Base-by-base conservation (phyloP, 2,329 filamentous ascomycete genomes). In the Teratosphaeria destructans region DNA sequence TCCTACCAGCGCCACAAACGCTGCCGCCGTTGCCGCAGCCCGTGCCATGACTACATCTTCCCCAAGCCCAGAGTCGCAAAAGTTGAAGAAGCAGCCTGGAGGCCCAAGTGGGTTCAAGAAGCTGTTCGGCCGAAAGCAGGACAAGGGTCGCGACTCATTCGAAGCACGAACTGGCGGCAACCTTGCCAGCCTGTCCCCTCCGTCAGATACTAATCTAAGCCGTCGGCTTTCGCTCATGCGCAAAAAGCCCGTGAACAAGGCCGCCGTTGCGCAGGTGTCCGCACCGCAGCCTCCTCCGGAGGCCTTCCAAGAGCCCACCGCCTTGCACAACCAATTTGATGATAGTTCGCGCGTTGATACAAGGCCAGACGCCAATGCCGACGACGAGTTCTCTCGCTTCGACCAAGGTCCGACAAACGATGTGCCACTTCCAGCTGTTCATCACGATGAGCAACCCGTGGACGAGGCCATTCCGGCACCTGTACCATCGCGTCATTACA, bases 381-480 rank as follows among this genome's bases (percentile, higher is more conserved):
- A 79, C 35, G 75, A 81, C 11, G 85, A 86, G 59, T 85, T 86
- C 68, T 82, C 81, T 16, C 79, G 78, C 27, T 97, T 97, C 70
- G 88, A 94, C 68, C 93, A 97, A 75, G 94, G 92, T 2, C 94
- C 94, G 1, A 81, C 96, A 27, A 74, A 83, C 10, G 91, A 97
- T 59, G 88, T 94, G 72, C 93, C 94, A 3, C 89, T 91, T 1
- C 95, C 95, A 69, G 80, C 84, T 11, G 89, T 89, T 3, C 70
- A 74, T 3, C 73, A 75, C 26, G 68, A 72, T 10, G 57, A 65
- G 10, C 66, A 68, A 14, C 59, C 66, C 29, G 56, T 52, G 8
- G 26, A 34, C 34, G 62, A 63, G 23, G 60, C 62, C 11, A 53
- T 62, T 7, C 43, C 47, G 10, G 58, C 62, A 27, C 59, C 62